Conservation (phyloP, 1,284 basidiomycete species). For the Trichosporon inkin region DNA sequence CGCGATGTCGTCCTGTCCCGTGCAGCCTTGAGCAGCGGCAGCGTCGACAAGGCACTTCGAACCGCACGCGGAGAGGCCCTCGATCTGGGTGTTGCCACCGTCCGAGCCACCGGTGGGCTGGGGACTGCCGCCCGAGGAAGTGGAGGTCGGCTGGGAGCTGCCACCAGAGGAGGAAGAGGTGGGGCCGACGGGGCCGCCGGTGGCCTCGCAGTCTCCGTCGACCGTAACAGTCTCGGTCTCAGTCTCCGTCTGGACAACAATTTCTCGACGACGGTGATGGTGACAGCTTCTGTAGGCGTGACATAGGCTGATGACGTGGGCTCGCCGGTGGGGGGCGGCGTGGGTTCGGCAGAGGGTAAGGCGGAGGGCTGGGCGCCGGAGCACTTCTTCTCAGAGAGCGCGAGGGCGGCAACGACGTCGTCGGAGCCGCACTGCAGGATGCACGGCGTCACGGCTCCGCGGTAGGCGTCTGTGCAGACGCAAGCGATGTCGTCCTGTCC, state of each 20-base stretch:
- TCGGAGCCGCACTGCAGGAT: background rate
- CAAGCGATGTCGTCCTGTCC: conserved; percentile 7
- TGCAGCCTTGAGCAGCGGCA: conserved; percentile 8
- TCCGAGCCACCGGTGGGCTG: background rate
- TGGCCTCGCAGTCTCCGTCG: background rate
- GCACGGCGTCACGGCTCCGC: background rate
- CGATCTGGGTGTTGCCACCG: background rate
- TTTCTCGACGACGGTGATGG: background rate
- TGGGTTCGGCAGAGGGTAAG: background rate
- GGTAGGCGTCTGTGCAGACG: conserved; percentile 6
- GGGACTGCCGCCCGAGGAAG: too few relatives aligned
- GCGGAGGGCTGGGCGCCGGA: background rate
- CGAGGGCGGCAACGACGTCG: conserved; percentile 7
- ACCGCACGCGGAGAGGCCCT: background rate
- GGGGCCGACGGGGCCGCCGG: background rate
- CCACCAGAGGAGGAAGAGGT: background rate
- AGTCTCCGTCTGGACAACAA: background rate
- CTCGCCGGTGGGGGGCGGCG: background rate
- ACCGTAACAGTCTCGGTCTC: background rate
- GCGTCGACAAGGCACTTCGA: background rate
- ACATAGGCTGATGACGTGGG: too few relatives aligned
- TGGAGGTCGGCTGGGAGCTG: too few relatives aligned
- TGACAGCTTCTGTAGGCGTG: background rate
- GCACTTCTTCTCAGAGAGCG: conserved; percentile 1
- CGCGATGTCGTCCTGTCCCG: conserved; percentile 7